A percentile compares a stretch with the other conserved stretches of the same genome.
phyloP scores from a whole-genome alignment of 73 alveolate species.

The Tetrahymena elliotti region DNA sequence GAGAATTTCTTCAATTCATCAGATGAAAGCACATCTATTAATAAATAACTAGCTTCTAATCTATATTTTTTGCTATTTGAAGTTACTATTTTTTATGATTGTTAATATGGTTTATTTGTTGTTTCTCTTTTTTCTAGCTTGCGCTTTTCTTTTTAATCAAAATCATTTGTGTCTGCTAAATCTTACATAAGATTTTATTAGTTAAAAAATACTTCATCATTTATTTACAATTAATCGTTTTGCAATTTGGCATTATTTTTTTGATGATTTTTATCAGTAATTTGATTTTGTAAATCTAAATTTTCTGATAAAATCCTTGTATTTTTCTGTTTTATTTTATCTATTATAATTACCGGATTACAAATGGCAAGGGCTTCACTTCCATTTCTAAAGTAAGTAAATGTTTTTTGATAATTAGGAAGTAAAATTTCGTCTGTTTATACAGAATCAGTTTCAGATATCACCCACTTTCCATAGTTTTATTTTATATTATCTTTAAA shows the following conservation, averaged over 20 bases:
- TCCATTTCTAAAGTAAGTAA: not conserved
- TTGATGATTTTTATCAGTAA: not conserved
- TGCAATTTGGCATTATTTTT: too few relatives aligned
- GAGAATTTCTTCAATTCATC: not conserved
- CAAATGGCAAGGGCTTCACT: not conserved
- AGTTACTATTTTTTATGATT: not conserved
- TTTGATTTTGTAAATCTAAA: not conserved
- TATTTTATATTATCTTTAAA: not conserved
- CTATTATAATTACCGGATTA: not conserved
- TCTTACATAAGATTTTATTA: too few relatives aligned
- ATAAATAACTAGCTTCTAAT: not conserved
- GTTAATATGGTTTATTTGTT: too few relatives aligned
- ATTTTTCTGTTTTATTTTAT: not conserved
- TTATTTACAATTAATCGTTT: too few relatives aligned
- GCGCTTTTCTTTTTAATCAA: too few relatives aligned
- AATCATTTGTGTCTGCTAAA: too few relatives aligned
- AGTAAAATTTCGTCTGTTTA: not conserved
- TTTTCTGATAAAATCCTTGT: not conserved
- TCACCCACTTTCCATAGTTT: not conserved
- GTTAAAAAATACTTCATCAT: too few relatives aligned
- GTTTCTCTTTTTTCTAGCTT: too few relatives aligned
- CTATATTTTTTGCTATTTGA: not conserved
- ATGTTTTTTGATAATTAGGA: not conserved
- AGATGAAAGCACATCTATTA: not conserved
- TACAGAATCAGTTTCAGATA: not conserved